Conservation (phyloP, 1,284 basidiomycete species). For the Malassezia globosa region DNA sequence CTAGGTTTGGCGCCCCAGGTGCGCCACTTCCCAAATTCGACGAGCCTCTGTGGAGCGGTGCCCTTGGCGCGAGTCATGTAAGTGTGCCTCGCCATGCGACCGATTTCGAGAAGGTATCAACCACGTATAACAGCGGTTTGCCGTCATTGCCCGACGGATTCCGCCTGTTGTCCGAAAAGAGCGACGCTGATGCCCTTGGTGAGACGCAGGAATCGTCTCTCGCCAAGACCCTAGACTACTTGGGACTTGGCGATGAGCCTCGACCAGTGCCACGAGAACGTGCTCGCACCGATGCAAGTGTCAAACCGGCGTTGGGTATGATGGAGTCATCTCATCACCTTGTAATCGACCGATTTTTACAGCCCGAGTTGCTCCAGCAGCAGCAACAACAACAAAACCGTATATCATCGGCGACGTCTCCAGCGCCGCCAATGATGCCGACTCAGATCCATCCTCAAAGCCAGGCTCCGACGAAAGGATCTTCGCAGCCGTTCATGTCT, state of each 20-base stretch:
- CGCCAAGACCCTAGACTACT: slow-evolving; percentile 31
- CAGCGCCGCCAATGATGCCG: neutral
- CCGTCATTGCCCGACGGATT: neutral
- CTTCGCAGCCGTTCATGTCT: neutral
- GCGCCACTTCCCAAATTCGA: neutral
- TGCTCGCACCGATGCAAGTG: neutral
- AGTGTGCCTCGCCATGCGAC: neutral
- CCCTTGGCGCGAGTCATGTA: neutral
- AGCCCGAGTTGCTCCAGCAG: neutral
- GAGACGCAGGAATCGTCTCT: neutral
- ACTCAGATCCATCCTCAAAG: neutral
- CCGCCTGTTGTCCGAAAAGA: neutral
- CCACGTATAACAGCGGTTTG: neutral
- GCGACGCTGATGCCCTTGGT: neutral
- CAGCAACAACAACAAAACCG: neutral
- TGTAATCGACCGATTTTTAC: neutral
- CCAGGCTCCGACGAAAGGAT: neutral
- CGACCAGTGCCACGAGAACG: slow-evolving; percentile 4
- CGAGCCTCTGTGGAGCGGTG: neutral
- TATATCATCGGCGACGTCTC: neutral
- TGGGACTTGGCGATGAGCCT: slow-evolving; percentile 22
- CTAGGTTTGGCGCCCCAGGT: slow-evolving; percentile 6
- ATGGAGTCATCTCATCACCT: neutral
- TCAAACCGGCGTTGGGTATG: too few relatives aligned
- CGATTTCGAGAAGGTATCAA: neutral